These are phyloP conservation scores for Aegilops tauschii DNA, from an alignment of 176 grass and related monocot species.

Conservation along the genomic window DNA sequence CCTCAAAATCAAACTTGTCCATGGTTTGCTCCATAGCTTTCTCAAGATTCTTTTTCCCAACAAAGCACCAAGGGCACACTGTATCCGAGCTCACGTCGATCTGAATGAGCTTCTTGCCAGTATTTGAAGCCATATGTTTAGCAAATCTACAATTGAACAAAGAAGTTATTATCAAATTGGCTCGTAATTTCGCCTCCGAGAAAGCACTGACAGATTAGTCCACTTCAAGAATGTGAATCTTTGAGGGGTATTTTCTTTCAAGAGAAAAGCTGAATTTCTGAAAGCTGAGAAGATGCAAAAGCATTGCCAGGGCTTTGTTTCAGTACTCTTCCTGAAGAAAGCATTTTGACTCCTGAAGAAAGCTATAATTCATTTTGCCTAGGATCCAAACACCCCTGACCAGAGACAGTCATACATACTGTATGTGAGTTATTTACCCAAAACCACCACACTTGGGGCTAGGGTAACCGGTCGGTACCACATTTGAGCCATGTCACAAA, in stretches of 20 bases:
- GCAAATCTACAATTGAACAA: conserved; percentile 32
- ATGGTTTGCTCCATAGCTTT: conserved; percentile 80
- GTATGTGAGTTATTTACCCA: no score
- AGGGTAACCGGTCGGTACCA: no score
- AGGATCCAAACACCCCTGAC: background rate
- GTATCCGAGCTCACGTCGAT: conserved; percentile 89
- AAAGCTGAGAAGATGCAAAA: background rate
- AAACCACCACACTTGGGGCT: no score
- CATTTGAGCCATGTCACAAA: no score
- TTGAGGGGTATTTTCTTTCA: background rate
- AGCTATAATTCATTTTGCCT: background rate
- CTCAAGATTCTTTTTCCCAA: conserved; percentile 82
- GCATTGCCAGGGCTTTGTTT: background rate
- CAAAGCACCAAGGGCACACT: conserved; percentile 98
- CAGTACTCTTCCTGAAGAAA: background rate
- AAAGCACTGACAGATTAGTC: background rate
- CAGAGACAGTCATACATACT: background rate
- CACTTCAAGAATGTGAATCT: background rate
- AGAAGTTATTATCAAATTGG: background rate
- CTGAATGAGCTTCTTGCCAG: conserved; percentile 64
- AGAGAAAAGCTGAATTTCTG: background rate
- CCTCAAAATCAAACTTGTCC: conserved; percentile 85
- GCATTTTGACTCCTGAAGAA: background rate
- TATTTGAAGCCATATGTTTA: conserved; percentile 60
- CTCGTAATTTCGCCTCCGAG: background rate